Evolutionary conservation across 495 filamentous ascomycete species (phyloP).

Genomic region (Amniculicola lignicola): DNA sequence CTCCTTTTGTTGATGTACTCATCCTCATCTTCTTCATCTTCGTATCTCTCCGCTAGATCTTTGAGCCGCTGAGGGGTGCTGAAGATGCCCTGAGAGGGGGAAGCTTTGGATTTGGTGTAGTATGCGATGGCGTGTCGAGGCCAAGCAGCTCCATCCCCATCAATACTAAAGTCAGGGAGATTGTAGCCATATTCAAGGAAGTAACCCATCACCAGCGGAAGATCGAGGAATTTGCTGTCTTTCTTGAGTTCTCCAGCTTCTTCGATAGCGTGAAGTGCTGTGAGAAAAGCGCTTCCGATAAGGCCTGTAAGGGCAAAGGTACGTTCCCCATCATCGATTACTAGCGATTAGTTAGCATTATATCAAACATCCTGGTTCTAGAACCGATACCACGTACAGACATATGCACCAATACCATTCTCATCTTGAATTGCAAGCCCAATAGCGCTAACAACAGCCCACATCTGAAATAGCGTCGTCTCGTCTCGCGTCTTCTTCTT

Average conservation of each 20-base stretch:
- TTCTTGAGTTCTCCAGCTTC: constrained; percentile 6
- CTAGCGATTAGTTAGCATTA: background rate
- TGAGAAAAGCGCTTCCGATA: constrained; percentile 19
- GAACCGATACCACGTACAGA: no score
- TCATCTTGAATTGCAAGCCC: background rate
- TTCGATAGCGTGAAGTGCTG: constrained; percentile 7
- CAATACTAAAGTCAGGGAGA: constrained; percentile 9
- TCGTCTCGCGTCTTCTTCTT: constrained; percentile 9
- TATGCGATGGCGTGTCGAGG: constrained; percentile 2
- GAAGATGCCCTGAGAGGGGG: constrained; percentile 4
- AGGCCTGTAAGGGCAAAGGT: background rate
- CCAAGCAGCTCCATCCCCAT: constrained; percentile 11
- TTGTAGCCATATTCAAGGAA: constrained; percentile 1
- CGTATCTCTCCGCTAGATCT: background rate
- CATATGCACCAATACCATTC: no score
- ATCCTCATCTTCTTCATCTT: background rate
- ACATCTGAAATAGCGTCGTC: background rate
- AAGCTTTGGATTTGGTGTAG: constrained; percentile 7
- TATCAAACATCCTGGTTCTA: no score
- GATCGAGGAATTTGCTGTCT: constrained; percentile 5
- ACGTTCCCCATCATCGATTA: constrained; percentile 7
- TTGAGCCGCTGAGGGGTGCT: constrained; percentile 3
- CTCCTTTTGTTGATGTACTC: background rate
- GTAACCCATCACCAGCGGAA: constrained; percentile 17
- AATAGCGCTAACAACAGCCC: constrained; percentile 9